phyloP scores from a whole-genome alignment of 2,329 filamentous ascomycete genomes.

The Lasiodiplodia hormozganensis region DNA sequence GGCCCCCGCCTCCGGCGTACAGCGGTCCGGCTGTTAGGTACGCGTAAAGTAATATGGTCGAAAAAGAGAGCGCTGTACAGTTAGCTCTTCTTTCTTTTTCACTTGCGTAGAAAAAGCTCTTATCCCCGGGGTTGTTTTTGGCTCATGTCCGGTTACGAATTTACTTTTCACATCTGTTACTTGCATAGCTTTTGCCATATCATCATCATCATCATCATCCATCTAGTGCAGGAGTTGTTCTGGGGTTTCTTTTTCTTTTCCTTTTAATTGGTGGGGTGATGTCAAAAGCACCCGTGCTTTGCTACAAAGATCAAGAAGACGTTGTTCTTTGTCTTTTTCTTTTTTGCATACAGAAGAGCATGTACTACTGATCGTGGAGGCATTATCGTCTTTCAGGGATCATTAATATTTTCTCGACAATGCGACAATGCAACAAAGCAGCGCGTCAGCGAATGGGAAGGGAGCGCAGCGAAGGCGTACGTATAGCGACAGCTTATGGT shows the following conservation, averaged over 20 bases:
- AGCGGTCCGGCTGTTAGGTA: slow-evolving; percentile 9
- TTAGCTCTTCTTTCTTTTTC: background rate
- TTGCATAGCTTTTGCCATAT: background rate
- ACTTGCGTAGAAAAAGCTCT: background rate
- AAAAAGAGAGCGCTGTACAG: slow-evolving; percentile 1
- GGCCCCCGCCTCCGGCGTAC: slow-evolving; percentile 18
- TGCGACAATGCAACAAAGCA: too few relatives aligned
- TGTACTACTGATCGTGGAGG: background rate
- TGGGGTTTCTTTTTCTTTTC: background rate
- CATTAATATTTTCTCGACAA: too few relatives aligned
- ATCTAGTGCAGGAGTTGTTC: background rate
- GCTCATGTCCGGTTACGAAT: background rate
- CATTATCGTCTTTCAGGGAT: background rate
- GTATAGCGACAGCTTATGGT: background rate
- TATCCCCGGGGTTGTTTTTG: background rate
- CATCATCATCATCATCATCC: background rate
- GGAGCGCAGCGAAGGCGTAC: too few relatives aligned
- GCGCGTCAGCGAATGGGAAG: background rate
- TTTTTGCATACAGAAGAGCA: background rate
- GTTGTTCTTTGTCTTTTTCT: background rate
- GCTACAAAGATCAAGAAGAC: background rate
- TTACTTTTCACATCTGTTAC: background rate
- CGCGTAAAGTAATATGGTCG: background rate
- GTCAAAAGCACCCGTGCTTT: background rate
- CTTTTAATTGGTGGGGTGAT: background rate